Base-by-base conservation (phyloP, 2,329 filamentous ascomycete genomes). In the Colletotrichum tabaci region DNA sequence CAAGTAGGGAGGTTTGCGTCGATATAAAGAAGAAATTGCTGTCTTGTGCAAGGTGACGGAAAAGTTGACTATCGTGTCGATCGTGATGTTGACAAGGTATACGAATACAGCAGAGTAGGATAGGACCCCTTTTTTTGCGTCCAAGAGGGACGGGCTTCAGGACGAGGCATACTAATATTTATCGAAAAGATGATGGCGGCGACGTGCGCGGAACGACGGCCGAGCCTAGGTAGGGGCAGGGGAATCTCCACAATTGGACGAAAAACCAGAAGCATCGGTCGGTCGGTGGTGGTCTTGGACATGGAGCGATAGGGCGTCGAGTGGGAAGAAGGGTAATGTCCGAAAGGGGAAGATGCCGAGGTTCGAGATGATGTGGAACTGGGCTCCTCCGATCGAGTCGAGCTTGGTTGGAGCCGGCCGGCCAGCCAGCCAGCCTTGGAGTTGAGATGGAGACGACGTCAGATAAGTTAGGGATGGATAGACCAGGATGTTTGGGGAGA, bases 281-380 rank as follows among this genome's bases (percentile, higher is more conserved):
- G 64, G 30, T 26, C 23, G 23, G 30, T 30, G 30, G 30, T 30
- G 30, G 30, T 30, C 30, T 30, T 30, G 30, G 30, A 30, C 64
- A 23, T 61, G 15, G 38, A 16, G 35, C 16, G 52, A 5, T 13
- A 38, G 13, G 30, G 38, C 44, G 16, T 23, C 42, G 57, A 46
- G n/a, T 61, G 21, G 52, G 46, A 35, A 23, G 30, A 35, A 60
- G 68, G 26, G 65, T 35, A 68, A 68, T 71, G 58, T 68, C 68
- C 68, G 65, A 68, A 58, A 38, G 15, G 12, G 30, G 30, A 52
- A 67, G 57, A 71, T 71, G 67, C 68, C 68, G 68, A 71, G 68
- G 68, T 50, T 63, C 68, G 18, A 47, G 46, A 63, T 53, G 46
- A 44, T 26, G 52, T 62, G 58, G 30, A 30, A 30, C 30, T 57